Evolutionary conservation across 257 asterid species (phyloP).

Genomic region (Penstemon davidsonii): DNA sequence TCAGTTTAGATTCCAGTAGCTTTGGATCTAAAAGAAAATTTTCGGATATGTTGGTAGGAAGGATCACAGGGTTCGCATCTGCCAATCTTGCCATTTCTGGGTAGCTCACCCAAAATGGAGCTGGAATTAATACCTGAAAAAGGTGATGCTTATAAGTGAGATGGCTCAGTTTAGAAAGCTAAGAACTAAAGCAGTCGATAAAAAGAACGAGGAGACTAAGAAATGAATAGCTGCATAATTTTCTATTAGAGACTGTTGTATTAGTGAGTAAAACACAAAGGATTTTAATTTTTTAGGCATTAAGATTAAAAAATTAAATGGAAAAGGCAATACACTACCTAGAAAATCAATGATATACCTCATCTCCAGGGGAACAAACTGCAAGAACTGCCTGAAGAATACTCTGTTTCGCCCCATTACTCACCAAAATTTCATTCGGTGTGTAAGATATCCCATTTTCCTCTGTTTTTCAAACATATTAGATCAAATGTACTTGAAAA

Average conservation of each 20-base stretch:
- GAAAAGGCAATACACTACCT: not conserved
- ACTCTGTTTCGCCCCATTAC: slow-evolving; percentile 97
- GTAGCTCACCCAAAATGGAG: slow-evolving; percentile 99
- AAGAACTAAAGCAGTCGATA: too few relatives aligned
- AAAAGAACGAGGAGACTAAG: too few relatives aligned
- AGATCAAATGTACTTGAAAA: not conserved
- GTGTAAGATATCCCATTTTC: slow-evolving; percentile 83
- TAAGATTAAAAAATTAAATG: not conserved
- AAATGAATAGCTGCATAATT: too few relatives aligned
- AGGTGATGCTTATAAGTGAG: slow-evolving; percentile 16
- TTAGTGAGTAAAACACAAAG: too few relatives aligned
- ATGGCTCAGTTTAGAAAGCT: not conserved
- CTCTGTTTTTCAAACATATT: slow-evolving; percentile 46
- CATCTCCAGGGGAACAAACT: slow-evolving; percentile 98
- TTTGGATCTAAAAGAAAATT: slow-evolving; percentile 81
- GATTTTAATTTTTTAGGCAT: too few relatives aligned
- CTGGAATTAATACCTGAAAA: slow-evolving; percentile 86
- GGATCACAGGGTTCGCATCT: slow-evolving; percentile 85
- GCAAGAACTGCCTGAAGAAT: slow-evolving; percentile 89
- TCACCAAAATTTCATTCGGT: slow-evolving; percentile 89
- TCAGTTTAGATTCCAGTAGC: slow-evolving; percentile 75
- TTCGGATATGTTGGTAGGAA: slow-evolving; percentile 75
- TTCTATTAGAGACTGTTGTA: too few relatives aligned
- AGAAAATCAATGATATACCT: slow-evolving; percentile 44
- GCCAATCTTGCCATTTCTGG: slow-evolving; percentile 98